These are phyloP conservation scores for Colletotrichum sp. DNA, from an alignment of 2,329 filamentous ascomycete species.

Conservation along the genomic window DNA sequence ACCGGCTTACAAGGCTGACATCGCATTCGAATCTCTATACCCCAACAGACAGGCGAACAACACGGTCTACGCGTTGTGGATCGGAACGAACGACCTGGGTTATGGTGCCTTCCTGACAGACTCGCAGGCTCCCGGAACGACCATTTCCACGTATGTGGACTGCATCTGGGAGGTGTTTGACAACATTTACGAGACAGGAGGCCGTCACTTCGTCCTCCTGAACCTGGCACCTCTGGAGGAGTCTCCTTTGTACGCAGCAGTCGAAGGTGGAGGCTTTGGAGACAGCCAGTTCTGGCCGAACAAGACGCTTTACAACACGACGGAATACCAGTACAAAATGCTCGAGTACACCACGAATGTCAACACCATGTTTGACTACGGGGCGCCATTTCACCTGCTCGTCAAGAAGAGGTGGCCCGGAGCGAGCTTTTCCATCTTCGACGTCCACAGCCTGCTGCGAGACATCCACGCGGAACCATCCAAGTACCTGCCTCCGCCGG, in stretches of 20 bases:
- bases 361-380: slow-evolving; percentile 55
- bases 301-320: slow-evolving; percentile 51
- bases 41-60: slow-evolving; percentile 53
- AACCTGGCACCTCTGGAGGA: slow-evolving; percentile 72
- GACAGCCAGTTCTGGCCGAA: slow-evolving; percentile 51
- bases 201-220: slow-evolving; percentile 73
- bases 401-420: slow-evolving; percentile 56
- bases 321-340: slow-evolving; percentile 50
- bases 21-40: slow-evolving; percentile 46
- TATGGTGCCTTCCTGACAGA: slow-evolving; percentile 69
- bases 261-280: slow-evolving; percentile 44
- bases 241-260: slow-evolving; percentile 68
- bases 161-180: slow-evolving; percentile 72
- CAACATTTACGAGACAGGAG: slow-evolving; percentile 68
- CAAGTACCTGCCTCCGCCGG: slow-evolving; percentile 66
- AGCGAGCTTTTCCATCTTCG: slow-evolving; percentile 68
- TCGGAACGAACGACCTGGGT: slow-evolving; percentile 82
- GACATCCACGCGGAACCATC: slow-evolving; percentile 69
- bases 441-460: slow-evolving; percentile 68
- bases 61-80: slow-evolving; percentile 79
- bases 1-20: slow-evolving; percentile 59
- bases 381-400: slow-evolving; percentile 49
- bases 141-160: slow-evolving; percentile 68
- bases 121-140: slow-evolving; percentile 62
- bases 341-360: slow-evolving; percentile 51